Percentiles rank a stretch among this genome's conserved stretches.
phyloP scores from a whole-genome alignment of 2,329 filamentous ascomycete species.

The Fusarium nanum region DNA sequence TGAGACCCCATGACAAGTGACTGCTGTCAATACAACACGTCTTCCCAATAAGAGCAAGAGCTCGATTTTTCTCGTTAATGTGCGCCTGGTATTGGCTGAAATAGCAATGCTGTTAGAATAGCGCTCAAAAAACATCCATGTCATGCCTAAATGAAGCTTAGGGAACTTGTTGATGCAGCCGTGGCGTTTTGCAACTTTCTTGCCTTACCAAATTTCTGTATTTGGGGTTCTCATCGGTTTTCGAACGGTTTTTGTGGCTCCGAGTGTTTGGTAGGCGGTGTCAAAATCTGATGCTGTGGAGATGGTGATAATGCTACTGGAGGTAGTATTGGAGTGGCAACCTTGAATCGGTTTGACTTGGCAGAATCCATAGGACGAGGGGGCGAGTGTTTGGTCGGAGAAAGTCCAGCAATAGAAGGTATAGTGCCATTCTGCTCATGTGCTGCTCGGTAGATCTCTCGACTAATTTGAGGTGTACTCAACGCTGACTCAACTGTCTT shows the following conservation, averaged over 20 bases:
- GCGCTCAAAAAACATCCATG: slow-evolving; percentile 1
- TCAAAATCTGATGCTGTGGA: slow-evolving; percentile 66
- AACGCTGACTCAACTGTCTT: slow-evolving; percentile 43
- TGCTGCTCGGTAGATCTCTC: slow-evolving; percentile 45
- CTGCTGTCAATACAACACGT: slow-evolving; percentile 1
- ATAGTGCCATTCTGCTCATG: slow-evolving; percentile 51
- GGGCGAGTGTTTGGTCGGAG: slow-evolving; percentile 65
- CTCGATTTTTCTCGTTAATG: slow-evolving; percentile 12
- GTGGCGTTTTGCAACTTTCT: slow-evolving; percentile 22
- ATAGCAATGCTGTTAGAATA: slow-evolving; percentile 1
- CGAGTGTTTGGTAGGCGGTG: slow-evolving; percentile 67
- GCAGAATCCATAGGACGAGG: slow-evolving; percentile 50
- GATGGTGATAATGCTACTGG: slow-evolving; percentile 69
- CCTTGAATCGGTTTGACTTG: slow-evolving; percentile 46
- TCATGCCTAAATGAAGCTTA: background rate
- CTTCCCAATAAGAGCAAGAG: slow-evolving; percentile 2
- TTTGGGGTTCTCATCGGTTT: slow-evolving; percentile 30
- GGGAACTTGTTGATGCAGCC: slow-evolving; percentile 7
- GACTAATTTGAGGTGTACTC: slow-evolving; percentile 46
- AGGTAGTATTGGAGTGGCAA: slow-evolving; percentile 63
- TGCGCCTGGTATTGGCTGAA: slow-evolving; percentile 11
- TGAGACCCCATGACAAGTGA: slow-evolving; percentile 17
- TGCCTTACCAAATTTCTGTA: slow-evolving; percentile 12
- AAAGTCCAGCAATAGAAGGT: slow-evolving; percentile 60
- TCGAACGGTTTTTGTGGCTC: slow-evolving; percentile 38